Base-by-base conservation (phyloP, 257 asterid genomes). In the Haberlea rhodopensis region DNA sequence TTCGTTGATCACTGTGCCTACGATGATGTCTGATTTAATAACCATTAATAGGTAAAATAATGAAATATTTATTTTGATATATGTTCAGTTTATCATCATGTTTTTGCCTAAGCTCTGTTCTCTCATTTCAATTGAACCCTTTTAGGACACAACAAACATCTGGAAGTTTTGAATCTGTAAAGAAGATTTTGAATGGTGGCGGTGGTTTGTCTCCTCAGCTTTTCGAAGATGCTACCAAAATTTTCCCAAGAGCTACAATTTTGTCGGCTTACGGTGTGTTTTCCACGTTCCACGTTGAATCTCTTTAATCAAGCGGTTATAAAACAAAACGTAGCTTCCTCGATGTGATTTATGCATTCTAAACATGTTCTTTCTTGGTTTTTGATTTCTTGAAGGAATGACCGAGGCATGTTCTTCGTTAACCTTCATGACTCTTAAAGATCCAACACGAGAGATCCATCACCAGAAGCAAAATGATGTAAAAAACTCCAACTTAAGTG, bases 351-450 rank as follows among this genome's bases (percentile, higher is more conserved):
- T 45, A n/a, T 26, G 29, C 37, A 18, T 5, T 26, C 8, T 62
- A 24, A 25, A 11, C 20, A 22, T 15, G 25, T 71, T 48, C 49
- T 18, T 40, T 55, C 15, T 32, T 10, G 32, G 52, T 55, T 69
- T 37, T 71, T 31, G 65, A 48, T 65, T 60, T 62, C 6, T 2
- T 76, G 48, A 72, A 87, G 95, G 97, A 60, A 90, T 88, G 96
- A 89, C 99, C 0, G 97, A 92, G 82, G 94, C 96, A 1, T 89
- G 99, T 63, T 89, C 99, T 32, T 92, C 99, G 31, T 61, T 92
- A 71, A 89, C 97, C 23, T 89, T 92, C 94, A 78, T 63, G 89
- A 92, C 88, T 34, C 94, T 92, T 53, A 73, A 79, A 67, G 87
- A 80, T 55, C 96, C 96, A 8, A 54, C 71, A 4, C 63, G 67